Conservation (phyloP, 805 yeast genomes). For the Kuraishia piskuri region DNA sequence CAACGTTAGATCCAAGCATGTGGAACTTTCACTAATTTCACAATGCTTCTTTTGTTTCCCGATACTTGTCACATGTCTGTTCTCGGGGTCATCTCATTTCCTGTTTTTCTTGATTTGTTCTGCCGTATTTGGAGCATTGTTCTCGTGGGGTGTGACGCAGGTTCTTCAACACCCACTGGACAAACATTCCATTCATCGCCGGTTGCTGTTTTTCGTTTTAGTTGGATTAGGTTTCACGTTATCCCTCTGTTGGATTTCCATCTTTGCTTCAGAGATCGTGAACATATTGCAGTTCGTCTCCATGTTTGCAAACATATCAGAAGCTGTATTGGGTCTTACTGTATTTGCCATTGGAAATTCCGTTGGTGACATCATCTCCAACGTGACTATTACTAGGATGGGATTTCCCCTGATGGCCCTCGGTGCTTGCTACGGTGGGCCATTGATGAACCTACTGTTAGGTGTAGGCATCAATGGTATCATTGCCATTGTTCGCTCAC, state of each 20-base stretch:
- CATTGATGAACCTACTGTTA: slow-evolving; percentile 65
- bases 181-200: not conserved
- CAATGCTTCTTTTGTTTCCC: not conserved
- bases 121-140: not conserved
- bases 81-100: not conserved
- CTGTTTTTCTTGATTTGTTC: not conserved
- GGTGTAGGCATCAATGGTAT: slow-evolving; percentile 78
- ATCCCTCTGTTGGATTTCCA: slow-evolving; percentile 61
- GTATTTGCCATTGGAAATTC: slow-evolving; percentile 91
- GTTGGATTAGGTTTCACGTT: slow-evolving; percentile 55
- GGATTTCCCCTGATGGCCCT: slow-evolving; percentile 87
- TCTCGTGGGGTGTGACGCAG: not conserved
- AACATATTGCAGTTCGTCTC: slow-evolving; percentile 54
- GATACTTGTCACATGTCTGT: not conserved
- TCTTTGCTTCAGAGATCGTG: slow-evolving; percentile 65
- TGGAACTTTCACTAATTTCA: not conserved
- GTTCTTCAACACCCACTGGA: not conserved
- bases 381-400: slow-evolving; percentile 67
- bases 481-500: slow-evolving; percentile 23
- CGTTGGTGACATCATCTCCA: slow-evolving; percentile 81
- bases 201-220: slow-evolving; percentile 6
- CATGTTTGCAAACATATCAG: slow-evolving; percentile 50
- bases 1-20: not conserved
- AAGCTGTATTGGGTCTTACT: slow-evolving; percentile 79
- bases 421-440: slow-evolving; percentile 95